Percentiles rank a stretch among this genome's conserved stretches.
Conservation (phyloP, 352 stramenopile genomes). For the Elongisporangium anandrum region DNA sequence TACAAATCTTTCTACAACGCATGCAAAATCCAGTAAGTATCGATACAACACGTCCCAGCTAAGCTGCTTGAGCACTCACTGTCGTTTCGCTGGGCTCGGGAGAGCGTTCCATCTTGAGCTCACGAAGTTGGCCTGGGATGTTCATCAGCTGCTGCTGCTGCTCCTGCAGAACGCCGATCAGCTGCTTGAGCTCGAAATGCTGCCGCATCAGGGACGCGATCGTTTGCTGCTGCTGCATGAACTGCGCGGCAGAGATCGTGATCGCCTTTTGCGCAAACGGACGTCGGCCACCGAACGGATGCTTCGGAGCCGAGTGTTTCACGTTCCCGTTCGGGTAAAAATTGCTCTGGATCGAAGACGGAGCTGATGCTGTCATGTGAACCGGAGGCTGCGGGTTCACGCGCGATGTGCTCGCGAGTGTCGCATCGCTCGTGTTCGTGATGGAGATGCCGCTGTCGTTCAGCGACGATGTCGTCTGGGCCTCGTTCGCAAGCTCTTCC, state of each 20-base stretch:
- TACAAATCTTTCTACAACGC: constrained; percentile 45
- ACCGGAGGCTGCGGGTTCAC: constrained; percentile 3
- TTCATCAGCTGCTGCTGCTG: constrained; percentile 75
- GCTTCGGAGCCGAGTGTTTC: neutral
- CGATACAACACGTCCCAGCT: too few relatives aligned
- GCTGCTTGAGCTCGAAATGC: constrained; percentile 81
- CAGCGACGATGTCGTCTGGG: constrained; percentile 1
- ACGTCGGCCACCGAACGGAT: too few relatives aligned
- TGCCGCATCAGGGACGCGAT: constrained; percentile 77
- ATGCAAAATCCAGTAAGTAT: too few relatives aligned
- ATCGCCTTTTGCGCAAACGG: constrained; percentile 35
- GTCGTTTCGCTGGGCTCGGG: too few relatives aligned
- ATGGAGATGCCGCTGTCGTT: constrained; percentile 9
- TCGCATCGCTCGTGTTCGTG: neutral
- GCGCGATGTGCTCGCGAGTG: neutral
- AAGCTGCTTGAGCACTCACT: too few relatives aligned
- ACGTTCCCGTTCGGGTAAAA: neutral
- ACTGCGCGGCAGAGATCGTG: constrained; percentile 68
- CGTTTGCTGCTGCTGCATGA: constrained; percentile 77
- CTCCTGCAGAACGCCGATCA: constrained; percentile 68
- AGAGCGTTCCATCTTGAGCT: constrained; percentile 27
- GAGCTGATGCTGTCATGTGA: neutral
- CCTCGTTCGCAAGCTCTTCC: constrained; percentile 5
- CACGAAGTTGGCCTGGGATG: constrained; percentile 60
- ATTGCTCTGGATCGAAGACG: too few relatives aligned